A percentile compares a stretch with the other conserved stretches of the same genome.
These are phyloP conservation scores for Astrocystis sublimbata DNA, from an alignment of 495 filamentous ascomycete species.

Conservation along the genomic window DNA sequence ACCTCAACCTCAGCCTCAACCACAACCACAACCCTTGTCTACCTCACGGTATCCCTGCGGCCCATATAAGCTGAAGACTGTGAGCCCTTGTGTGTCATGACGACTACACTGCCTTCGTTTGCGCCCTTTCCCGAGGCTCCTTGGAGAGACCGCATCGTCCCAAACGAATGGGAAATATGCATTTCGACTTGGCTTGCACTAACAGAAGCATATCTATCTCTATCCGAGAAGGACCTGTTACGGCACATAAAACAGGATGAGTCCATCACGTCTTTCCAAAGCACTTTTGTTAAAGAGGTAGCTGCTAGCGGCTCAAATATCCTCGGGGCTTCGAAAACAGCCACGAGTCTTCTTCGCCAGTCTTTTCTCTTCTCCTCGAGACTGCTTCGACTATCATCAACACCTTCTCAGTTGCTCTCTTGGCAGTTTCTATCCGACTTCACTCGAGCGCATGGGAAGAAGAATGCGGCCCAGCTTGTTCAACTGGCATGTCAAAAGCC, in stretches of 20 bases:
- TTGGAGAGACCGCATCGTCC: constrained; percentile 63
- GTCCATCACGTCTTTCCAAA: constrained; percentile 60
- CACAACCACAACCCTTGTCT: no score
- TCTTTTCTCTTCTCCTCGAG: constrained; percentile 61
- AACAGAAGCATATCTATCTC: constrained; percentile 60
- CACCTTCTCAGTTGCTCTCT: constrained; percentile 49
- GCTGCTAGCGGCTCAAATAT: constrained; percentile 41
- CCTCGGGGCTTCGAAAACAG: constrained; percentile 47
- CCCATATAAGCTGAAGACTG: background rate
- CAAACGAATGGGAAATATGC: constrained; percentile 75
- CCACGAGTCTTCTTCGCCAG: constrained; percentile 56
- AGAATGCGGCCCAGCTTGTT: constrained; percentile 36
- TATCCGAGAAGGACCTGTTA: constrained; percentile 55
- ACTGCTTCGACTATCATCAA: constrained; percentile 43
- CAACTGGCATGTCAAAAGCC: constrained; percentile 33
- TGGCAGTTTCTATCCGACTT: constrained; percentile 62
- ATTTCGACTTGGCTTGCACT: constrained; percentile 75
- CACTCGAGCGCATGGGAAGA: constrained; percentile 57
- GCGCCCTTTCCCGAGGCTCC: constrained; percentile 71
- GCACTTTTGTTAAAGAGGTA: constrained; percentile 59
- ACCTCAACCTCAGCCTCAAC: background rate
- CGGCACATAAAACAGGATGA: constrained; percentile 52
- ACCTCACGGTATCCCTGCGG: background rate
- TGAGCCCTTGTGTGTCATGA: constrained; percentile 1
- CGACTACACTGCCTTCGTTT: constrained; percentile 59